phyloP scores from a whole-genome alignment of 2,329 filamentous ascomycete species.

The Hyphodiscus sp. region DNA sequence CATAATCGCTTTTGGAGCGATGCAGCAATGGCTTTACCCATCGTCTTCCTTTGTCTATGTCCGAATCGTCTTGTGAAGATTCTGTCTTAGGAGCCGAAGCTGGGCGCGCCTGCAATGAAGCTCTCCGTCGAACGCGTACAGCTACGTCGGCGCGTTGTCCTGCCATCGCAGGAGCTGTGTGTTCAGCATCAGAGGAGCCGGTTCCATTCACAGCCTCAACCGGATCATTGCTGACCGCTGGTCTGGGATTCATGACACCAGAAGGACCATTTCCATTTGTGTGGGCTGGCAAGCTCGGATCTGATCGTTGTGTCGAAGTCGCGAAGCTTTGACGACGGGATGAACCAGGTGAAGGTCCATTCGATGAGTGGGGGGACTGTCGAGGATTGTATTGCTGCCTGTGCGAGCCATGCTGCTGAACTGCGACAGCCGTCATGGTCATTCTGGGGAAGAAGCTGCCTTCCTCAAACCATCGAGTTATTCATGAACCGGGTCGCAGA shows the following conservation, averaged over 20 bases:
- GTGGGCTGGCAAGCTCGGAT: slow-evolving; percentile 9
- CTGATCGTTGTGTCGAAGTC: slow-evolving; percentile 14
- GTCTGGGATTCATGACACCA: slow-evolving; percentile 14
- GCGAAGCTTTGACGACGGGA: slow-evolving; percentile 25
- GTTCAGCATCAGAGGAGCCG: not conserved
- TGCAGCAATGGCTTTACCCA: slow-evolving; percentile 24
- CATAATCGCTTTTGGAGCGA: slow-evolving; percentile 47
- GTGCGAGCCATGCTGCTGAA: slow-evolving; percentile 24
- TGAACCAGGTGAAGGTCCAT: slow-evolving; percentile 20
- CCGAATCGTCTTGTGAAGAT: slow-evolving; percentile 26
- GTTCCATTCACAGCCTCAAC: slow-evolving; percentile 15
- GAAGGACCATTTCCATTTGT: slow-evolving; percentile 18
- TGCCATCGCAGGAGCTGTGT: not conserved
- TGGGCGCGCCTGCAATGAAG: slow-evolving; percentile 9
- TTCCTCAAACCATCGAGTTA: slow-evolving; percentile 17
- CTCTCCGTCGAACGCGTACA: not conserved
- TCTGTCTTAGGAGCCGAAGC: slow-evolving; percentile 10
- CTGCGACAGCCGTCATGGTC: slow-evolving; percentile 31
- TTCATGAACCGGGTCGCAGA: slow-evolving; percentile 16
- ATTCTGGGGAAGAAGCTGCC: slow-evolving; percentile 15
- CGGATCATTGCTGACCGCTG: slow-evolving; percentile 24
- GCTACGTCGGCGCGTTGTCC: not conserved
- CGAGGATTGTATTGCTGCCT: slow-evolving; percentile 25
- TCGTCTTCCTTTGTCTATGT: slow-evolving; percentile 17
- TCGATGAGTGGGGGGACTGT: slow-evolving; percentile 25